Evolutionary conservation across 768 basidiomycete species (phyloP).

Genomic region (Boletus patriciae): DNA sequence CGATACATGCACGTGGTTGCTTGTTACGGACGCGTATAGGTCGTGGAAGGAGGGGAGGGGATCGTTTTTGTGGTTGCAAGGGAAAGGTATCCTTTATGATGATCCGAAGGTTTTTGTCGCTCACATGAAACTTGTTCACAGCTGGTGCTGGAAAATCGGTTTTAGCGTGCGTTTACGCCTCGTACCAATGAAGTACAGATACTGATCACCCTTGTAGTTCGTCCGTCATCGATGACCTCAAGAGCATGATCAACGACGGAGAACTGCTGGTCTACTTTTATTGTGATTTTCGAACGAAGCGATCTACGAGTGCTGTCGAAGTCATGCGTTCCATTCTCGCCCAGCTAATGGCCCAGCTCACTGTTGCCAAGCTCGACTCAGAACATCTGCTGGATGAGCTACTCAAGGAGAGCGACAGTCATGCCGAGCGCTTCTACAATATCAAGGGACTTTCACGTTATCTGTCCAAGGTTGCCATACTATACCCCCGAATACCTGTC

Average conservation of each 20-base stretch:
- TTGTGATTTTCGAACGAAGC: slow-evolving; percentile 12
- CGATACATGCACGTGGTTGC: slow-evolving; percentile 13
- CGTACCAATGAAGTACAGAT: too few species aligned
- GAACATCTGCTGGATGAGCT: slow-evolving; percentile 1
- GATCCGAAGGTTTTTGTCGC: too few species aligned
- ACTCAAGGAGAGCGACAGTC: neutral
- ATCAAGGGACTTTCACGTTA: neutral
- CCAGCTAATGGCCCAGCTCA: slow-evolving; percentile 2
- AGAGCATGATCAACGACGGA: neutral
- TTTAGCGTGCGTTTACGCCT: too few species aligned
- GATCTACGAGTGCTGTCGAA: slow-evolving; percentile 8
- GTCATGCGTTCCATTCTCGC: slow-evolving; percentile 12
- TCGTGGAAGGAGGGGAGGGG: neutral
- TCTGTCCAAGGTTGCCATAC: neutral
- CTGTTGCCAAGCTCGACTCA: neutral
- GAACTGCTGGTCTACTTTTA: slow-evolving; percentile 12
- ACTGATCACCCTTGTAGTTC: too few species aligned
- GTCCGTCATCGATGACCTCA: too few species aligned
- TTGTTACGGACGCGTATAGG: neutral
- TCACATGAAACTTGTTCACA: too few species aligned
- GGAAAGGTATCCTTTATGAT: slow-evolving; percentile 7
- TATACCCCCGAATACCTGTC: neutral
- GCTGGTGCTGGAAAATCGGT: too few species aligned
- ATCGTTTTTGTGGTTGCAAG: slow-evolving; percentile 14
- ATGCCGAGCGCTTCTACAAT: neutral